Base-by-base conservation (phyloP, 371 early-diverging fungal species). In the Rhizopus sp. region DNA sequence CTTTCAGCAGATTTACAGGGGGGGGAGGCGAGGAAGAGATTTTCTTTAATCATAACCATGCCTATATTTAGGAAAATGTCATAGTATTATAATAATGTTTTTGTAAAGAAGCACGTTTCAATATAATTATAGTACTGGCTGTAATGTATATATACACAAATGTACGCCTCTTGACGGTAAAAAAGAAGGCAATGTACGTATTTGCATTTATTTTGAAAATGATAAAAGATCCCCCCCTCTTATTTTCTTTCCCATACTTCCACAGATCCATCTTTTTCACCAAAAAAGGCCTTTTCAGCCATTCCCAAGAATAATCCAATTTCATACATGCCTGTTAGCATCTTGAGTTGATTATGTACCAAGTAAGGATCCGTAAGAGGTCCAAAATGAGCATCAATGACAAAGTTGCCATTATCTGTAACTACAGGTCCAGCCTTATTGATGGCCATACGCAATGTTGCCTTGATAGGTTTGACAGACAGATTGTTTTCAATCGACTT, bases 221-320 rank as follows among this genome's bases (percentile, higher is more conserved):
- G 23, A 23, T 23, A 23, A 23, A 23, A 23, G 23, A 23, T 23
- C 23, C 2, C 23, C 23, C 2, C 23, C 23, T 23, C 23, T 39
- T 48, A 56, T 34, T 53, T 45, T 8, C 54, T 45, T 8, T 35
- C 58, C 53, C 50, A 56, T 40, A 63, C 35, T 31, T 56, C 53
- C 10, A 68, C 68, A 10, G 64, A 49, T 1, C 68, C 68, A 44
- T 68, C 53, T 45, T 63, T 55, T 50, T 68, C 64, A 9, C 95
- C 96, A 73, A 95, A 90, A 71, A 92, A 95, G 0, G 91, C 95
- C 50, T 76, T 68, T 16, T 84, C 70, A 31, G 93, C 93, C 89
- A 96, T 91, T n/a, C n/a, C n/a, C n/a, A n/a, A 86, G 67, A 96
- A 96, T 51, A 96, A 71, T 0, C 96, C 97, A n/a, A 92, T 92